Evolutionary conservation across 1,284 basidiomycete genomes (phyloP).

Genomic region (Xerocomus nothofagi): DNA sequence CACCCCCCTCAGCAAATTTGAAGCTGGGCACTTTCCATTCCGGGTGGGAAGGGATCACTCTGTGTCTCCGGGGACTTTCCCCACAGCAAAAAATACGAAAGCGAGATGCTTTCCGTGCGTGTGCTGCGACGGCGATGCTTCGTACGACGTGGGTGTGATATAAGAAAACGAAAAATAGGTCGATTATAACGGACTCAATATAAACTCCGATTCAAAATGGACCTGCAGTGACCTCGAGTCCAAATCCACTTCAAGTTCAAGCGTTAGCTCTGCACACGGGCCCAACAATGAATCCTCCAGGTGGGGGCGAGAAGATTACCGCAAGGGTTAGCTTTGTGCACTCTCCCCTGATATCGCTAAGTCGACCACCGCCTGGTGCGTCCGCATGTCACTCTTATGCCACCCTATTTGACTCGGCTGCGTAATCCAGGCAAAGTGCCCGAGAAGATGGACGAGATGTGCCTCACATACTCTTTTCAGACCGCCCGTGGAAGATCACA

Average conservation of each 20-base stretch:
- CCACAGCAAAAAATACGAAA: constrained; percentile 65
- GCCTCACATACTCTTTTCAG: constrained; percentile 72
- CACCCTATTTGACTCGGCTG: constrained; percentile 1
- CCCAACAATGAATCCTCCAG: constrained; percentile 23
- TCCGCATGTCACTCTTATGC: not conserved
- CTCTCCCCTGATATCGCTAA: constrained; percentile 26
- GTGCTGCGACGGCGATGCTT: constrained; percentile 85
- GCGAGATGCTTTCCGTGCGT: constrained; percentile 57
- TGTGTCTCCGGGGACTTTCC: constrained; percentile 91
- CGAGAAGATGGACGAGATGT: constrained; percentile 66
- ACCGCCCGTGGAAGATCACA: constrained; percentile 57
- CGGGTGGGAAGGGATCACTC: constrained; percentile 54
- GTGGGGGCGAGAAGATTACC: constrained; percentile 17
- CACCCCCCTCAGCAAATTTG: constrained; percentile 53
- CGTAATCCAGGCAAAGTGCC: constrained; percentile 50
- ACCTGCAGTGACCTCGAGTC: not conserved
- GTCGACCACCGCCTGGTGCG: constrained; percentile 28
- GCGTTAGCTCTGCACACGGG: not conserved
- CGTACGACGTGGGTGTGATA: constrained; percentile 49
- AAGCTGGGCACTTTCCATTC: constrained; percentile 70
- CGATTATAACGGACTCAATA: constrained; percentile 11
- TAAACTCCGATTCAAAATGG: constrained; percentile 27
- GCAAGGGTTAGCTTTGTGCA: constrained; percentile 27
- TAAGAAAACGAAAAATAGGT: not conserved
- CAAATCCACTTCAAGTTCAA: not conserved